Evolutionary conservation across 1,139 yeast genomes (phyloP), one percentile per base, ranked within the genome.

Genomic region (Pichia sp.): DNA sequence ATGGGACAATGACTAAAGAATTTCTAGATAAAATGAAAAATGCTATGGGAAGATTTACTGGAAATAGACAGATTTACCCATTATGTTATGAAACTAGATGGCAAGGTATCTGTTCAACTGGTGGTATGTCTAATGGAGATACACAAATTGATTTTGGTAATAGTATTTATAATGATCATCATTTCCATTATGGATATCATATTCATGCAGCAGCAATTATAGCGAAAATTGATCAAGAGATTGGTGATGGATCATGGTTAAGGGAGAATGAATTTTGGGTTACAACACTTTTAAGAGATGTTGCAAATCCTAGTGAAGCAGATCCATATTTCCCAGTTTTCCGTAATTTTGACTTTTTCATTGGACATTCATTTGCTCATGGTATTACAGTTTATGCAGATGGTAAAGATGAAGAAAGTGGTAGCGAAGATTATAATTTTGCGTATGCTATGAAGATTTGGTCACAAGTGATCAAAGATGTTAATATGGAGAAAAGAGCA

Each of bases 331-430:
- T 81, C 70, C 91, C 91, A n/a, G 81, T 74, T 7, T 80, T 74
- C 31, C 71, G 93, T 60, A 71, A 80, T 47, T 83, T 82, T 61
- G 91, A 82, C 56, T 83, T 88, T 83, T 83, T 65, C 59, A 70
- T 71, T 43, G 93, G 93, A 1, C 91, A 83, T 57, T 79, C 88
- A 7, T 83, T 85, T 83, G 93, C 93, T 1, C 78, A 77, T 50
- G 93, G 93, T 4, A 62, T 83, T 24, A 81, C 77, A 57, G 74
- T 74, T 12, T 74, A 81, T 52, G 85, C 84, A 25, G 91, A 83
- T 58, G 91, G 91, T 40, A 79, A 79, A 54, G 84, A 83, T 58
- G 80, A 83, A 62, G 93, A 83, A 59, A 79, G 86, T 4, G 69
- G 81, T 34, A 77, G 85, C 22, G 93, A 83, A 56, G 91, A 83